phyloP scores from a whole-genome alignment of 441 rosid species.

The Adansonia rubrostipa region DNA sequence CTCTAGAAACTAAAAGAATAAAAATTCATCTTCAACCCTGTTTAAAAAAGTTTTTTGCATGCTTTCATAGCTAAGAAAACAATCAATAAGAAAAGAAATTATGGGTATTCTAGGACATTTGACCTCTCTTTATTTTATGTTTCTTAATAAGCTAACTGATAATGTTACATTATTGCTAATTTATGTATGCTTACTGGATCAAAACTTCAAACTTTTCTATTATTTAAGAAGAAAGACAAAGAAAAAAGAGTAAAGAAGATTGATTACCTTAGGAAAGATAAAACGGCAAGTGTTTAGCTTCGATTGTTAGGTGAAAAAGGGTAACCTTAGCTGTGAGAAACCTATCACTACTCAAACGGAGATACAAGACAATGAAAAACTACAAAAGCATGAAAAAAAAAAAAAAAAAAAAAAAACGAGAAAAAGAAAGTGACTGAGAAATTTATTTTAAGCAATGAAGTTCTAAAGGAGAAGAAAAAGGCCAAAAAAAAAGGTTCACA shows the following conservation, averaged over 20 bases:
- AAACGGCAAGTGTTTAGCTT: not conserved
- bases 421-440: not conserved
- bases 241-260: not conserved
- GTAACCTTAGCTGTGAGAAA: not conserved
- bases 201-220: not conserved
- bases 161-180: not conserved
- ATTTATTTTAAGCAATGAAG: too few species aligned
- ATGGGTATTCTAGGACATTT: not conserved
- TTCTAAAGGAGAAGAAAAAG: too few species aligned
- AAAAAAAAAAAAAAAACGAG: not conserved
- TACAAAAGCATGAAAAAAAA: not conserved
- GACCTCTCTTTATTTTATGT: not conserved
- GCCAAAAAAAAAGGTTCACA: constrained; percentile 30
- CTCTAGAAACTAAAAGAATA: not conserved
- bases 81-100: not conserved
- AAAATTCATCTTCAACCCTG: not conserved
- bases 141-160: not conserved
- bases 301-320: not conserved
- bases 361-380: constrained; percentile 7
- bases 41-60: not conserved
- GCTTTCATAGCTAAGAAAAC: not conserved
- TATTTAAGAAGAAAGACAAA: not conserved
- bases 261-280: not conserved
- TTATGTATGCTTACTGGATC: not conserved
- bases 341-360: not conserved